These are phyloP conservation scores for Tricholoma sp. DNA, from an alignment of 768 basidiomycete species.

Conservation along the genomic window DNA sequence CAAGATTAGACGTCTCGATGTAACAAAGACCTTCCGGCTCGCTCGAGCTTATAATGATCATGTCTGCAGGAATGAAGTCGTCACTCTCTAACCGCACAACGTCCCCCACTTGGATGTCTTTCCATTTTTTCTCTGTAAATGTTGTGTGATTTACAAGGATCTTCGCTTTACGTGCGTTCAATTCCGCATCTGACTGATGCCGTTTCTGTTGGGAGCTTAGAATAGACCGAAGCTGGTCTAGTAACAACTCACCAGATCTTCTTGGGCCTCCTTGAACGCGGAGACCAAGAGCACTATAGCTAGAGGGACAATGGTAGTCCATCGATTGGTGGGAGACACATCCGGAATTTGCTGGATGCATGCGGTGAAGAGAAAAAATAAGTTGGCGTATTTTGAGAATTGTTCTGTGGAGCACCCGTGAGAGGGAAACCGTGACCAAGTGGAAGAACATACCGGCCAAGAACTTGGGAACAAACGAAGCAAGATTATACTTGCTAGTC, in stretches of 20 bases:
- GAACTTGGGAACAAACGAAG: slow-evolving; percentile 90
- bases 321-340: slow-evolving; percentile 93
- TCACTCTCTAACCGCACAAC: slow-evolving; percentile 86
- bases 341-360: slow-evolving; percentile 97
- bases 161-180: slow-evolving; percentile 80
- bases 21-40: slow-evolving; percentile 98
- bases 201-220: slow-evolving; percentile 65
- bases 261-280: slow-evolving; percentile 92
- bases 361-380: slow-evolving; percentile 98
- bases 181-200: slow-evolving; percentile 89
- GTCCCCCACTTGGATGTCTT: slow-evolving; percentile 86
- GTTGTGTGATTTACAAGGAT: slow-evolving; percentile 58
- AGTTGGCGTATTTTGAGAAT: slow-evolving; percentile 97
- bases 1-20: slow-evolving; percentile 95
- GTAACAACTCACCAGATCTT: slow-evolving; percentile 70
- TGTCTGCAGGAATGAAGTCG: slow-evolving; percentile 94
- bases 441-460: slow-evolving; percentile 60
- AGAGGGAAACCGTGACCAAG: neutral
- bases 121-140: slow-evolving; percentile 81
- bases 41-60: slow-evolving; percentile 80
- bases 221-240: neutral
- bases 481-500: slow-evolving; percentile 91
- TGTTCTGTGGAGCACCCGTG: slow-evolving; percentile 55
- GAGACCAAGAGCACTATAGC: slow-evolving; percentile 86
- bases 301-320: slow-evolving; percentile 92